Evolutionary conservation across 2,329 filamentous ascomycete genomes (phyloP).

Genomic region (Talaromyces islandicus): DNA sequence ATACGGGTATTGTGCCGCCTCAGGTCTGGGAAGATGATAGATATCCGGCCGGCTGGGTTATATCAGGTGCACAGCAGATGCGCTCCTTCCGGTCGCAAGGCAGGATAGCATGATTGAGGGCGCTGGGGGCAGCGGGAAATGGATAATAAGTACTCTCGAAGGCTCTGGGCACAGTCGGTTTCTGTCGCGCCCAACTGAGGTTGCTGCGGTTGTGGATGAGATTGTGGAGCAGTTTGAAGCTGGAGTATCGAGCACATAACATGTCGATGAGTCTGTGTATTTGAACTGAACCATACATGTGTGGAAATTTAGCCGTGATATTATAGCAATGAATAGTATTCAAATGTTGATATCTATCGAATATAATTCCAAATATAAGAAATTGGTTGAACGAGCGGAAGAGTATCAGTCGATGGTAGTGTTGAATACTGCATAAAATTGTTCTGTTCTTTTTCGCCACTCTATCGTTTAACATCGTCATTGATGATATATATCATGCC

Average conservation of each 20-base stretch:
- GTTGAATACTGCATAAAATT: neutral
- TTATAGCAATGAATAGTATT: too few relatives aligned
- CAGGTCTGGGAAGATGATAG: neutral
- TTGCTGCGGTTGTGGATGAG: neutral
- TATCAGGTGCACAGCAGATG: neutral
- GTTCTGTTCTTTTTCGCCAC: neutral
- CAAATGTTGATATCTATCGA: neutral
- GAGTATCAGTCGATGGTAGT: neutral
- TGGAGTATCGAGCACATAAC: neutral
- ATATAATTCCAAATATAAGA: neutral
- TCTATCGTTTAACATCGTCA: too few relatives aligned
- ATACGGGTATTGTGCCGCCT: neutral
- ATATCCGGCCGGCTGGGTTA: neutral
- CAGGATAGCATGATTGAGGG: neutral
- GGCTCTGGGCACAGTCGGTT: slow-evolving; percentile 1
- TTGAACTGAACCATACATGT: too few relatives aligned
- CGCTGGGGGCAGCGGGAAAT: neutral
- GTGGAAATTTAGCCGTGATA: too few relatives aligned
- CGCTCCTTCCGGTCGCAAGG: neutral
- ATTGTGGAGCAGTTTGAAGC: slow-evolving; percentile 2
- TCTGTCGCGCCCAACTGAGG: neutral
- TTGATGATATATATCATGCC: neutral
- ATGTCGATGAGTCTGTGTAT: neutral
- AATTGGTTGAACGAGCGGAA: neutral
- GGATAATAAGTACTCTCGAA: neutral